These are phyloP conservation scores for Trametes coccinea DNA, from an alignment of 768 basidiomycete genomes.

Conservation along the genomic window DNA sequence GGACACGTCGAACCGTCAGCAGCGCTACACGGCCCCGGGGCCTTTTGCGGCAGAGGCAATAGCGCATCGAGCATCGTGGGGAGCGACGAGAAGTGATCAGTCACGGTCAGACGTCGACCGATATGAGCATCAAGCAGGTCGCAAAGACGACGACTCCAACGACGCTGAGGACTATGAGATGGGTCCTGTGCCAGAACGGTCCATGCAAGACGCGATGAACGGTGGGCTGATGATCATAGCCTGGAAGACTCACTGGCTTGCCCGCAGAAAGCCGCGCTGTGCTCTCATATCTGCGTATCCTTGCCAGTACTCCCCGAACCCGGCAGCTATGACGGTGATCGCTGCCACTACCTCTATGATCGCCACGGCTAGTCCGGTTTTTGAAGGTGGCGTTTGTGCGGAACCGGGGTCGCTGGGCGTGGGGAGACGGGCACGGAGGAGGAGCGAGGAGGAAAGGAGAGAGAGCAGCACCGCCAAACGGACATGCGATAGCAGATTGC, in stretches of 20 bases:
- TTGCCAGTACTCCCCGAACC: slow-evolving; percentile 65
- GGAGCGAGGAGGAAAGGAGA: slow-evolving; percentile 61
- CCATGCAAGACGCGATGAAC: not conserved
- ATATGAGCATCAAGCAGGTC: slow-evolving; percentile 27
- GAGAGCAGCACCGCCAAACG: slow-evolving; percentile 66
- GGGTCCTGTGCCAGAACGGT: slow-evolving; percentile 23
- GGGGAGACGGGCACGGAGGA: slow-evolving; percentile 59
- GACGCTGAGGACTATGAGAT: slow-evolving; percentile 29
- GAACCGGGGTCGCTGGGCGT: slow-evolving; percentile 25
- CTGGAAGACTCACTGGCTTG: slow-evolving; percentile 49
- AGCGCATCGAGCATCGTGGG: not conserved
- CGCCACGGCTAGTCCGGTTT: slow-evolving; percentile 48
- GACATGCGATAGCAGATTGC: slow-evolving; percentile 69
- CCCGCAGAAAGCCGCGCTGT: slow-evolving; percentile 59
- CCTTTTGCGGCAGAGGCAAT: not conserved
- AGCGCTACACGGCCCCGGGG: slow-evolving; percentile 1
- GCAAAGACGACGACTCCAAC: slow-evolving; percentile 31
- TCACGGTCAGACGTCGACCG: slow-evolving; percentile 13
- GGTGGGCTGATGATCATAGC: not conserved
- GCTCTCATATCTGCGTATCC: slow-evolving; percentile 57
- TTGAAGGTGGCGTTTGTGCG: slow-evolving; percentile 28
- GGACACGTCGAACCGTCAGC: slow-evolving; percentile 9
- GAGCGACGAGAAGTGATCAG: not conserved
- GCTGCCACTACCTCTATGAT: slow-evolving; percentile 55
- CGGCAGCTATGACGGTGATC: slow-evolving; percentile 53